A percentile compares a stretch with the other conserved stretches of the same genome.
phyloP scores from a whole-genome alignment of 225 moss, liverwort and hornwort genomes.

The Straminergon stramineum region DNA sequence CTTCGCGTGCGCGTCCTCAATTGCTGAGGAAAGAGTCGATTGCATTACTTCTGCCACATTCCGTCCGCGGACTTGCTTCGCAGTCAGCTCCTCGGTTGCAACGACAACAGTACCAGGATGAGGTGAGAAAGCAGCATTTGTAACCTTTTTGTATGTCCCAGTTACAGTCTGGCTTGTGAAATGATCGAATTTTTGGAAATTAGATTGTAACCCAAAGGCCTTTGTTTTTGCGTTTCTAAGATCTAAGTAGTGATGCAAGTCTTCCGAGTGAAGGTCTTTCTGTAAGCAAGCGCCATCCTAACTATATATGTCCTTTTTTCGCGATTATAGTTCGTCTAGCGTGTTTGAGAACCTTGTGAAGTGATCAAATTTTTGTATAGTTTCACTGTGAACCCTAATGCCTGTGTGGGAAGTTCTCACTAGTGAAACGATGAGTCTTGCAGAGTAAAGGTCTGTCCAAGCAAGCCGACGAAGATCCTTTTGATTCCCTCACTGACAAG shows the following conservation, averaged over 20 bases:
- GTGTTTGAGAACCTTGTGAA: not conserved
- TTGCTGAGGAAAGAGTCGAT: slow-evolving; percentile 3
- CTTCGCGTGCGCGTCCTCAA: not conserved
- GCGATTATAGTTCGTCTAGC: not conserved
- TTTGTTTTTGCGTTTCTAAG: not conserved
- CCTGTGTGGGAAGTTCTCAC: not conserved
- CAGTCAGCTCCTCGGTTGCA: slow-evolving; percentile 25
- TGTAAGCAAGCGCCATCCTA: not conserved
- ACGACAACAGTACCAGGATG: slow-evolving; percentile 12
- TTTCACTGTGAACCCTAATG: not conserved
- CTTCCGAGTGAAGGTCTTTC: no score
- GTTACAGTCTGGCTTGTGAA: not conserved
- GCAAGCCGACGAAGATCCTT: slow-evolving; percentile 73
- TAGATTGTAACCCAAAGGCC: not conserved
- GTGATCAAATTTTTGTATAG: not conserved
- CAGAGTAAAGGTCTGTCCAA: slow-evolving; percentile 41
- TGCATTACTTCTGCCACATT: slow-evolving; percentile 22
- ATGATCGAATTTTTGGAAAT: not conserved
- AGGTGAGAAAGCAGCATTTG: slow-evolving; percentile 12
- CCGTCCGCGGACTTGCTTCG: slow-evolving; percentile 32
- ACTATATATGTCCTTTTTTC: not conserved
- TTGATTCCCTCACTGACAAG: slow-evolving; percentile 92
- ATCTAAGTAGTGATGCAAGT: not conserved
- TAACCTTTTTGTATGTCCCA: no score
- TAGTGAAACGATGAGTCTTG: not conserved